Percentiles rank a stretch among this genome's conserved stretches.
Evolutionary conservation across 352 stramenopile genomes (phyloP).

Genomic region (Discostella stelligera): DNA sequence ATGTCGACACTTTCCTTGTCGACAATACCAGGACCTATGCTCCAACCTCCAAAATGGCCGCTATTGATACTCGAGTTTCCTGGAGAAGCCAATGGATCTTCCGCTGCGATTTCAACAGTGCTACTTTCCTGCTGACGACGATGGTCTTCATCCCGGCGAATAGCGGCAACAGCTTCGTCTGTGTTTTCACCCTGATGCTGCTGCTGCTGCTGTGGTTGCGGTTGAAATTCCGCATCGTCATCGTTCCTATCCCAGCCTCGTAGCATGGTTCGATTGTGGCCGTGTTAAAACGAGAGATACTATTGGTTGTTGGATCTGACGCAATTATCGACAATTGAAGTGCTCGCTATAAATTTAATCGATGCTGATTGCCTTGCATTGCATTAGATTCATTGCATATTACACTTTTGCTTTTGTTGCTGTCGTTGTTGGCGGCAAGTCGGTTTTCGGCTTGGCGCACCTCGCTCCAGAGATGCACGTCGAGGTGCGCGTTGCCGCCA

Average conservation of each 20-base stretch:
- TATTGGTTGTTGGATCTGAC: background rate
- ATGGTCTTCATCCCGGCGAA: background rate
- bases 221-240: slow-evolving; percentile 17
- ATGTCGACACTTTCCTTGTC: slow-evolving; percentile 26
- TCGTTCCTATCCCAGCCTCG: slow-evolving; percentile 32
- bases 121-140: background rate
- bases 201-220: background rate
- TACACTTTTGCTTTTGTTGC: no score
- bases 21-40: slow-evolving; percentile 17
- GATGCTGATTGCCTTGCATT: no score
- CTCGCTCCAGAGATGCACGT: no score
- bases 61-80: slow-evolving; percentile 26
- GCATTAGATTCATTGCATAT: no score
- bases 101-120: slow-evolving; percentile 10
- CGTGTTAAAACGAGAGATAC: background rate
- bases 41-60: slow-evolving; percentile 24
- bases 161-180: background rate
- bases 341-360: background rate
- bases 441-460: background rate
- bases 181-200: background rate
- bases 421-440: background rate
- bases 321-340: background rate
- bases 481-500: background rate
- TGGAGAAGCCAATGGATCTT: slow-evolving; percentile 41
- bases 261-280: slow-evolving; percentile 18